phyloP scores from a whole-genome alignment of 1,284 basidiomycete species.

The Sparassis latifolia region DNA sequence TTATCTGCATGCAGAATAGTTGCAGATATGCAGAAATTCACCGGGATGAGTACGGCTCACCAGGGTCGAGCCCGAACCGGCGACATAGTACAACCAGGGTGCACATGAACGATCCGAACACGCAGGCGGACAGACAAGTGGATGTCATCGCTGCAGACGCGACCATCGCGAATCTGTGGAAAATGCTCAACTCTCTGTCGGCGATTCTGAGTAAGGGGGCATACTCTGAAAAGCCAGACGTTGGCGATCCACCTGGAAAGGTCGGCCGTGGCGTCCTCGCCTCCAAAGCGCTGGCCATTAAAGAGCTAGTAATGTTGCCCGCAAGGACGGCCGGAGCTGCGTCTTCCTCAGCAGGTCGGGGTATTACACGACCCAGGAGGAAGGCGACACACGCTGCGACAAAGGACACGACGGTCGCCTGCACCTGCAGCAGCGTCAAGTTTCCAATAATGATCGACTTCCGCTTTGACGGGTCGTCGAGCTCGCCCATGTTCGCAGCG shows the following conservation, averaged over 20 bases:
- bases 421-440: slow-evolving; percentile 85
- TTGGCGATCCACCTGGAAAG: slow-evolving; percentile 3
- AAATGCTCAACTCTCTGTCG: background rate
- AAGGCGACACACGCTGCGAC: slow-evolving; percentile 81
- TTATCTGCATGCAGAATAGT: slow-evolving; percentile 58
- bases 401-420: slow-evolving; percentile 86
- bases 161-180: slow-evolving; percentile 70
- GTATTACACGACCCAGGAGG: slow-evolving; percentile 46
- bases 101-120: slow-evolving; percentile 94
- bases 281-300: too few species aligned
- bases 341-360: slow-evolving; percentile 7
- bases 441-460: slow-evolving; percentile 76
- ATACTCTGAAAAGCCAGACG: slow-evolving; percentile 47
- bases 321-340: background rate
- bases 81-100: slow-evolving; percentile 77
- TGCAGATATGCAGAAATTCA: background rate
- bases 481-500: slow-evolving; percentile 80
- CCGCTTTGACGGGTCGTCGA: slow-evolving; percentile 68
- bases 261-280: slow-evolving; percentile 1
- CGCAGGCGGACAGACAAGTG: slow-evolving; percentile 71
- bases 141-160: slow-evolving; percentile 87
- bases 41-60: slow-evolving; percentile 33
- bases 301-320: too few species aligned
- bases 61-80: slow-evolving; percentile 76
- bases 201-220: background rate